Evolutionary conservation across 352 stramenopile species (phyloP), one percentile per base, ranked within the genome.

Genomic region (Phytophthora constricta): DNA sequence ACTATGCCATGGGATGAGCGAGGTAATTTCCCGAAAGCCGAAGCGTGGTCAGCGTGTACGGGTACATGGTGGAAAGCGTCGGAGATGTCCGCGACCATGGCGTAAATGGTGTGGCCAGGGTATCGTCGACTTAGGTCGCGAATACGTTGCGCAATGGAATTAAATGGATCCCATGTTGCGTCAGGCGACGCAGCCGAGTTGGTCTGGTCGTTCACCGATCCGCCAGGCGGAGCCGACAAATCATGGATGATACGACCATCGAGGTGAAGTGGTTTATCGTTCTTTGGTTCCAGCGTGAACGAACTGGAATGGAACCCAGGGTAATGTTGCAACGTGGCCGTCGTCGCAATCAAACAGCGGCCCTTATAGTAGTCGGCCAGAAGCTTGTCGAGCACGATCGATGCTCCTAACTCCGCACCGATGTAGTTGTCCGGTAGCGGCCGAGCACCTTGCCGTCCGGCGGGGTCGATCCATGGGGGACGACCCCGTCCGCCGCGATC

Each of bases 251-350:
- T n/a, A n/a, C n/a, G n/a, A n/a, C n/a, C n/a, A n/a, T n/a, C n/a
- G n/a, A n/a, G n/a, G n/a, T n/a, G n/a, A n/a, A n/a, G n/a, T n/a
- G n/a, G n/a, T n/a, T n/a, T n/a, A n/a, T n/a, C n/a, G n/a, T n/a
- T n/a, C n/a, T n/a, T n/a, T n/a, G n/a, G n/a, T 8, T 47, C 39
- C 20, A 20, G 39, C 14, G 47, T 58, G 33, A 58, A 58, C 2
- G 50, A 42, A 14, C 50, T 58, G n/a, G 50, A 58, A 22, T 58
- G 50, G 33, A 37, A 58, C 50, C 4, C 31, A 16, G 50, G 50
- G 19, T 58, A 19, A 2, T 9, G 39, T 20, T 47, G 9, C 5
- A 47, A 16, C n/a, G 39, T 47, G 9, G 4, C 11, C 39, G 17
- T 47, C 39, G 39, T 22, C 9, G 39, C 39, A 20, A 47, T 47